phyloP scores from a whole-genome alignment of 2,329 filamentous ascomycete genomes.

The Fonsecaea monophora region DNA sequence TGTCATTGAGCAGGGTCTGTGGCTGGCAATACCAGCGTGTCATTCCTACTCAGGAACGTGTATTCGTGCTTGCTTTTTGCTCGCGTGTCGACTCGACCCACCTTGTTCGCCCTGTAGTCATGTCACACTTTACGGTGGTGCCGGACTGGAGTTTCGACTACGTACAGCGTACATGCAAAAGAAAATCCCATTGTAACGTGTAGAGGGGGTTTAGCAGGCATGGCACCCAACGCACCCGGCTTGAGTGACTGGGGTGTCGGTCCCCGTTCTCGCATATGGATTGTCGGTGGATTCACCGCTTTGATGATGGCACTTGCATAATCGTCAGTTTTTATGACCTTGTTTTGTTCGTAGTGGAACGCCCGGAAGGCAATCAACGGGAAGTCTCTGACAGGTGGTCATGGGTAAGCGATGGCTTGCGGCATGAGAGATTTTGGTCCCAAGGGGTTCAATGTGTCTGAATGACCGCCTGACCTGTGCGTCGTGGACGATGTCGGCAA shows the following conservation, averaged over 20 bases:
- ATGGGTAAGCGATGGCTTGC: slow-evolving; percentile 7
- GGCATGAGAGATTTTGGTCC: not conserved
- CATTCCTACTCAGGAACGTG: not conserved
- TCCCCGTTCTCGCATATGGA: not conserved
- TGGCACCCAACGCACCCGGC: not conserved
- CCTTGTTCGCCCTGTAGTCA: not conserved
- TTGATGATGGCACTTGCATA: slow-evolving; percentile 11
- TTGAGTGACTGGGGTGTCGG: not conserved
- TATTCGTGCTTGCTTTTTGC: not conserved
- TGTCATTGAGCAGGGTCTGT: not conserved
- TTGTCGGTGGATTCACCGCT: slow-evolving; percentile 2
- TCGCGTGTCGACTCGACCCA: slow-evolving; percentile 2
- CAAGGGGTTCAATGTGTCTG: not conserved
- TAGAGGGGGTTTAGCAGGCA: not conserved
- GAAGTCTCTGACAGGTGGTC: slow-evolving; percentile 3
- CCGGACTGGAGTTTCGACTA: not conserved
- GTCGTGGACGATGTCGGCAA: not conserved
- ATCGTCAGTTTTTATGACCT: not conserved
- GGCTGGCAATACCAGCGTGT: slow-evolving; percentile 5
- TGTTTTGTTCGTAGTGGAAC: not conserved
- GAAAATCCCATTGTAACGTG: slow-evolving; percentile 12
- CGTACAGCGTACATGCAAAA: slow-evolving; percentile 4
- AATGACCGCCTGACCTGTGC: not conserved
- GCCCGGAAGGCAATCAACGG: slow-evolving; percentile 1
- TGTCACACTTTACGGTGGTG: not conserved